These are phyloP conservation scores for Fusarium buharicum DNA, from an alignment of 2,329 filamentous ascomycete species.

Conservation along the genomic window DNA sequence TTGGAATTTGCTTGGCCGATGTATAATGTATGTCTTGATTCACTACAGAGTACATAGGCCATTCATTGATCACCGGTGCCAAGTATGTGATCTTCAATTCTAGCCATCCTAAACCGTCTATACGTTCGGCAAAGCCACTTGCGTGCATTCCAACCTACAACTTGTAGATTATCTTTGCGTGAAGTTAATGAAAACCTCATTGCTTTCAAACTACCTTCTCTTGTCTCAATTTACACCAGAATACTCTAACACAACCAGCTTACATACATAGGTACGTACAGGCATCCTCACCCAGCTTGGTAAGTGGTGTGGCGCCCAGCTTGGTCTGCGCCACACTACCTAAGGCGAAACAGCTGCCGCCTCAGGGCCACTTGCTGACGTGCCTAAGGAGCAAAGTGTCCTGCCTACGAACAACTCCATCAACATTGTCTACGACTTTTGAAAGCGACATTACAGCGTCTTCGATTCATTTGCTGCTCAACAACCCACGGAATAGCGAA, in stretches of 20 bases:
- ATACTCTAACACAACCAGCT: too few species aligned
- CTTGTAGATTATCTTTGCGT: not conserved
- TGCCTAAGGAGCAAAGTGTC: constrained; percentile 45
- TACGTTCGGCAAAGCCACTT: not conserved
- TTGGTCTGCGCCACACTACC: constrained; percentile 35
- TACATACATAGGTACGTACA: constrained; percentile 14
- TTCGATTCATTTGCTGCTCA: constrained; percentile 3
- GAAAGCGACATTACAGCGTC: constrained; percentile 19
- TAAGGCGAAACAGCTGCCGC: constrained; percentile 42
- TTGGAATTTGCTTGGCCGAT: not conserved
- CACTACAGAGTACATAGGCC: not conserved
- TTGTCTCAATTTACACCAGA: too few species aligned
- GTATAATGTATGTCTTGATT: too few species aligned
- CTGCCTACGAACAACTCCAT: constrained; percentile 35
- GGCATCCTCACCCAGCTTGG: not conserved
- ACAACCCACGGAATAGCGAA: constrained; percentile 6
- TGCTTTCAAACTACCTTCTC: not conserved
- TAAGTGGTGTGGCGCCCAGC: constrained; percentile 39
- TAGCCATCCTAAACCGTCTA: not conserved
- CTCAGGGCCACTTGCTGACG: constrained; percentile 40
- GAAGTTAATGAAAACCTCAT: not conserved
- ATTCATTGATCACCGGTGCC: not conserved
- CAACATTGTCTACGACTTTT: constrained; percentile 12
- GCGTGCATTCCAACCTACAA: not conserved
- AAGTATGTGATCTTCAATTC: not conserved